phyloP scores from a whole-genome alignment of 1,284 basidiomycete species.

The Fomitopsis pinicola region DNA sequence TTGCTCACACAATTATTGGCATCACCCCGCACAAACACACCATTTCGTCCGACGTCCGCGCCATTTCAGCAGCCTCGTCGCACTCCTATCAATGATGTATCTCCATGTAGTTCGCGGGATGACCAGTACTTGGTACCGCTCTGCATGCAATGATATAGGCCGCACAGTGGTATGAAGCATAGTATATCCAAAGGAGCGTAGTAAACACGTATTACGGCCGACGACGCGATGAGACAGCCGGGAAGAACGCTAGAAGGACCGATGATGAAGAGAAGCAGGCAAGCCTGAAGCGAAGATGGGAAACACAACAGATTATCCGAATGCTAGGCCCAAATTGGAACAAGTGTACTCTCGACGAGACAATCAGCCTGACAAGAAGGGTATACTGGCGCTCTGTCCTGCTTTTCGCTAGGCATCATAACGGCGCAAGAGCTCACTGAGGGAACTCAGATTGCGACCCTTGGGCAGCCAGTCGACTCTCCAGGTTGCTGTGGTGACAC shows the following conservation, averaged over 20 bases:
- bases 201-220: constrained; percentile 11
- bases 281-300: constrained; percentile 8
- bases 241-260: constrained; percentile 13
- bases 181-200: constrained; percentile 22
- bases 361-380: constrained; percentile 16
- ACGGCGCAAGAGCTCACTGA: constrained; percentile 15
- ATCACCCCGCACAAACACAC: not conserved
- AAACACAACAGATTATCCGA: constrained; percentile 24
- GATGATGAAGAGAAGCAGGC: constrained; percentile 14
- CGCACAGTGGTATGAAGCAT: constrained; percentile 3
- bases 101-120: no score
- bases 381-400: constrained; percentile 24
- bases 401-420: constrained; percentile 17
- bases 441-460: constrained; percentile 41
- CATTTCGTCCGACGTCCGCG: no score
- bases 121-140: no score
- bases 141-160: not conserved
- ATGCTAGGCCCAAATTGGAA: constrained; percentile 16
- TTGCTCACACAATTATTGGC: not conserved
- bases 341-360: constrained; percentile 8
- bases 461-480: constrained; percentile 86
- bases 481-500: constrained; percentile 62
- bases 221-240: constrained; percentile 11
- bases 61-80: no score
- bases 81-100: no score